Evolutionary conservation across 169 alveolate genomes (phyloP).

Genomic region (Babesia bovis): DNA sequence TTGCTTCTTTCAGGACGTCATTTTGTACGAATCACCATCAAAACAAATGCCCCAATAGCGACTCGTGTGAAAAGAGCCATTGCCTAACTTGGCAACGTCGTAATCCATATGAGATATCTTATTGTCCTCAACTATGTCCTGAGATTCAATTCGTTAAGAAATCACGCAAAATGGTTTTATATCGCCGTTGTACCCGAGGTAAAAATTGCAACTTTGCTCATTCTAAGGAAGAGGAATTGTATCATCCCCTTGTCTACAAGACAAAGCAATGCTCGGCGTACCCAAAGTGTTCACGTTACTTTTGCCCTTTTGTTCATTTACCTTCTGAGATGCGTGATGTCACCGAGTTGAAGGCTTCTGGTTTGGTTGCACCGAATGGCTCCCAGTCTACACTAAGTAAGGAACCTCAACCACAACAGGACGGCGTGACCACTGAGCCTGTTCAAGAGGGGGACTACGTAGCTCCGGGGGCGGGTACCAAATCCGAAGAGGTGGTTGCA

Average conservation of each 20-base stretch:
- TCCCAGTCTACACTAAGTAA: neutral
- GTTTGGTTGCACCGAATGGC: neutral
- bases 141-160: constrained; percentile 67
- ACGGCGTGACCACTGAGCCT: neutral
- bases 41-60: constrained; percentile 78
- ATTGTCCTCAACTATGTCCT: constrained; percentile 69
- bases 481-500: constrained; percentile 9
- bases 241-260: constrained; percentile 89
- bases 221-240: constrained; percentile 86
- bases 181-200: constrained; percentile 83
- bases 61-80: constrained; percentile 84
- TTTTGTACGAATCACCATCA: constrained; percentile 81
- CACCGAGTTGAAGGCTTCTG: constrained; percentile 17
- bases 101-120: constrained; percentile 73
- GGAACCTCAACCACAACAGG: constrained; percentile 1
- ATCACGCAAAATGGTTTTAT: constrained; percentile 78
- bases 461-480: constrained; percentile 4
- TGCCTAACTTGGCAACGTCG: constrained; percentile 88
- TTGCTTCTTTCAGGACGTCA: constrained; percentile 82
- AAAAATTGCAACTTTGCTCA: constrained; percentile 89
- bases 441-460: neutral
- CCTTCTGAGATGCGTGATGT: constrained; percentile 60
- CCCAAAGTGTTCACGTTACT: constrained; percentile 82
- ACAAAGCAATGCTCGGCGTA: constrained; percentile 82
- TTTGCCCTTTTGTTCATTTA: constrained; percentile 83